Base-by-base conservation (phyloP, 306 rosid genomes). In the Trifolium fragiferum region DNA sequence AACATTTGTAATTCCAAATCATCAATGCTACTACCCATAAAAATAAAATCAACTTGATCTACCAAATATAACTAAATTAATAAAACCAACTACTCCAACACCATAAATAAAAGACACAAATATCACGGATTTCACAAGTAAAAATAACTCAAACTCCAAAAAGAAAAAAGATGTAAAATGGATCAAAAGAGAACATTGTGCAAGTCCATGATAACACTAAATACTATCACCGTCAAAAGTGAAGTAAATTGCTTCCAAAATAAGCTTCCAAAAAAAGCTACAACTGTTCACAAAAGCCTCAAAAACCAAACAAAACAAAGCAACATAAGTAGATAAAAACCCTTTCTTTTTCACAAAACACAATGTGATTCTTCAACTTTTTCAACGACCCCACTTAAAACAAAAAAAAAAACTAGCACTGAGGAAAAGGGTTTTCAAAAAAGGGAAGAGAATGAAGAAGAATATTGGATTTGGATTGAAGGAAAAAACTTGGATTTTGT, bases 211-310 rank as follows among this genome's bases (percentile, higher is more conserved):
- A 82, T 41, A 44, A 64, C 77, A 84, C 80, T 87, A 75, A 92
- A 87, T 84, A 81, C 84, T 64, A 76, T 89, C 98, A 89, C 89
- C 86, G 82, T 83, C 84, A 72, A 86, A 82, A 86, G 85, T 66
- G 84, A 6, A 72, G 82, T 85, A 72, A 86, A 75, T 87, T 87
- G 98, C 98, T 90, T 93, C 91, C 73, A 40, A 86, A 80, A 86
- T 82, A 93, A 84, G 98, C 89, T 89, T 90, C 85, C 81, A 43
- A 55, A 30, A 84, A 90, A 92, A 84, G 86, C 76, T 81, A 64
- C 44, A 59, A 68, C 77, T 66, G 64, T 78, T 62, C 79, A 81
- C 71, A 78, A 86, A 83, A 74, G 86, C 61, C 77, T 64, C 20
- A 2, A 51, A 67, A 74, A 73, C 8, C 18, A 65, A 64, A 78